Evolutionary conservation across 202 grass and related monocot species (phyloP).

Genomic region (Schoenoplectus tabernaemontani): DNA sequence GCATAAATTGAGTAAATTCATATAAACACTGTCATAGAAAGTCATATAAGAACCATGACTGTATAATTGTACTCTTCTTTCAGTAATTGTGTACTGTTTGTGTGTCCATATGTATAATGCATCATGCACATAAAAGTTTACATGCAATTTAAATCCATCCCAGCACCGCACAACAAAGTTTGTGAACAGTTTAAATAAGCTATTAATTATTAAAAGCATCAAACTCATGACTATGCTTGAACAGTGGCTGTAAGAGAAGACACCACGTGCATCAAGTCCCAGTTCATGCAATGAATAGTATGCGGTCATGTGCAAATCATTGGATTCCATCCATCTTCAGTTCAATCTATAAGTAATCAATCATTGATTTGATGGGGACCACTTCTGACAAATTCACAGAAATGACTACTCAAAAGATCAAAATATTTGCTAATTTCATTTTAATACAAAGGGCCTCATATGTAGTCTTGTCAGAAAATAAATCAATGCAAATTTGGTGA

Average conservation of each 20-base stretch:
- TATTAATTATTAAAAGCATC: not conserved
- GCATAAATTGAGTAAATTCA: slow-evolving; percentile 17
- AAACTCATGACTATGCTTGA: slow-evolving; percentile 1
- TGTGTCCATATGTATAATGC: not conserved
- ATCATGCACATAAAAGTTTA: not conserved
- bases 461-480: not conserved
- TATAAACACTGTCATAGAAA: not conserved
- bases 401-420: not conserved
- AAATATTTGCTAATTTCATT: not conserved
- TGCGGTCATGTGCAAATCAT: slow-evolving; percentile 8
- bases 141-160: not conserved
- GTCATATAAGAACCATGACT: slow-evolving; percentile 7
- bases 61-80: not conserved
- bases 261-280: not conserved
- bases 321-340: slow-evolving; percentile 17
- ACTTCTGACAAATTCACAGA: not conserved
- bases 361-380: not conserved
- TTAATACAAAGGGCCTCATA: not conserved
- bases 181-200: not conserved
- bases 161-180: not conserved
- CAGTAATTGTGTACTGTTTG: not conserved
- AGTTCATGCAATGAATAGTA: slow-evolving; percentile 2
- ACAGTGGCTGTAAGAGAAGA: not conserved
- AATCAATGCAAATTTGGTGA: not conserved
- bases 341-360: slow-evolving; percentile 3